Evolutionary conservation across 1,139 yeast genomes (phyloP), one percentile per base, ranked within the genome.

Genomic region (Zhuliangozyma parablackwelliae): DNA sequence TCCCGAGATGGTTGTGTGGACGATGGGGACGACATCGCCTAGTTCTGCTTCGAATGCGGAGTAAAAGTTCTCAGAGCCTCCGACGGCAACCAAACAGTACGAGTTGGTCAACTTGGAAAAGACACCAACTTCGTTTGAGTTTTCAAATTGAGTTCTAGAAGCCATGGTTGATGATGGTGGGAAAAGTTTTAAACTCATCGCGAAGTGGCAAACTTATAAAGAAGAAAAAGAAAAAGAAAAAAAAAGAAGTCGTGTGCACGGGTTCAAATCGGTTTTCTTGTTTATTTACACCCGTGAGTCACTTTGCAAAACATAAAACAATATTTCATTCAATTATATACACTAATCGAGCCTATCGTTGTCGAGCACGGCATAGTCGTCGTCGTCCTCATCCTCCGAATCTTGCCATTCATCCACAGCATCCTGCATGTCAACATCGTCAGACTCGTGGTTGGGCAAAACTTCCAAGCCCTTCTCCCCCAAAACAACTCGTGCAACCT

Each of bases 61-160:
- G 70, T 92, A 94, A 57, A 94, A 94, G 71, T 94, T 94, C 67
- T 94, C 97, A 32, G 97, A 88, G 27, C 97, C 97, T 45, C 98
- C 98, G 39, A 94, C 90, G 11, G 98, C 95, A 41, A 92, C 97
- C 53, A 94, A 75, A 59, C 95, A 85, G 75, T 92, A 94, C 31
- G 96, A 83, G 76, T 94, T 94, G 57, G 99, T 94, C 53, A 94
- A 77, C 63, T 89, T 92, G 65, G 97, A 76, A 59, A 94, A 94
- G 42, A 94, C 99, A 59, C 99, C 99, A 47, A 94, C 92, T 72
- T 92, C 98, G 63, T 92, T 92, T 41, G 97, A 89, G 69, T 92
- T 92, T 72, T 92, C 98, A 74, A 92, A 92, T 72, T 82, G 76
- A 27, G 75, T 69, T 68, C 76, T 69, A 50, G 69, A 57, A 47